Evolutionary conservation across 192 early-diverging fungal genomes (phyloP).

Genomic region (Pecoramyces ruminantium): DNA sequence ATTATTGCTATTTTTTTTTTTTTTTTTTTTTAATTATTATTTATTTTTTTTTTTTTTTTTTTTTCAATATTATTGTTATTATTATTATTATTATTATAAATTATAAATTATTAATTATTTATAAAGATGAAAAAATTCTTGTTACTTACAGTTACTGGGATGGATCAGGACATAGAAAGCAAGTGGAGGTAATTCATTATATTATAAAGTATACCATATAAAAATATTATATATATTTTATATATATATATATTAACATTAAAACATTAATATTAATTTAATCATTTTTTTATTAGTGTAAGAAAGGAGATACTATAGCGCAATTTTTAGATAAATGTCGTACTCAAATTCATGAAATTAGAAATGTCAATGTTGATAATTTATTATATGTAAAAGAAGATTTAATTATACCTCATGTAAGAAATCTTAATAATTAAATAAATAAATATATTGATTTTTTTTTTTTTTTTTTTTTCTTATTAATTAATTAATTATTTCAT

Average conservation of each 20-base stretch:
- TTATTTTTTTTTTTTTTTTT: no score
- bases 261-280: background rate
- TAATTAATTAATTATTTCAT: no score
- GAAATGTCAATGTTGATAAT: slow-evolving; percentile 63
- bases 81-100: no score
- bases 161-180: slow-evolving; percentile 78
- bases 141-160: slow-evolving; percentile 96
- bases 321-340: slow-evolving; percentile 72
- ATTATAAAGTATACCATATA: no score
- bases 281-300: slow-evolving; percentile 19
- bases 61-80: no score
- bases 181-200: slow-evolving; percentile 31
- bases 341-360: slow-evolving; percentile 65
- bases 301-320: slow-evolving; percentile 72
- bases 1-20: no score
- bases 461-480: background rate
- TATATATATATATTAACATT: no score
- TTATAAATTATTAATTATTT: background rate
- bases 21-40: no score
- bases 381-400: slow-evolving; percentile 89
- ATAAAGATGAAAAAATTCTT: slow-evolving; percentile 47
- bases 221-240: no score
- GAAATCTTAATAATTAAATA: no score
- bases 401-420: slow-evolving; percentile 85
- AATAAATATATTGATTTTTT: background rate